These are phyloP conservation scores for Salix suchowensis DNA, from an alignment of 345 rosid species.

Conservation along the genomic window DNA sequence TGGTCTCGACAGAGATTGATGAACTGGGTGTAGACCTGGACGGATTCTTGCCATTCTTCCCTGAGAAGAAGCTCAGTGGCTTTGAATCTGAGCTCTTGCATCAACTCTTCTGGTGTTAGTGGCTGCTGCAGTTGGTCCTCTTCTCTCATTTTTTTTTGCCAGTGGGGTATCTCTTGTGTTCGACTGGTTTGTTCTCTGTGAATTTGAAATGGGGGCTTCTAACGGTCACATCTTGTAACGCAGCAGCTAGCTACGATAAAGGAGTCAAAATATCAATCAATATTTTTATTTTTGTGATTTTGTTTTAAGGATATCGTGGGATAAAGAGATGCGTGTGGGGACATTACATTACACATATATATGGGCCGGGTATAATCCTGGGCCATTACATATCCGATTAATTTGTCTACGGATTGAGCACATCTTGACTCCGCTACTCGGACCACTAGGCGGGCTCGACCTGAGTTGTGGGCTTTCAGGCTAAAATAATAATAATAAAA, in stretches of 20 bases:
- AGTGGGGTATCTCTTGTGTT: neutral
- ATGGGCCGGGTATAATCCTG: no score
- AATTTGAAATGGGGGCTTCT: slow-evolving; percentile 23
- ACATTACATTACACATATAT: no score
- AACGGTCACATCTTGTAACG: slow-evolving; percentile 64
- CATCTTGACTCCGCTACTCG: no score
- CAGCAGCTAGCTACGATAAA: slow-evolving; percentile 21
- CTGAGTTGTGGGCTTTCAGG: no score
- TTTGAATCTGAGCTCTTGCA: slow-evolving; percentile 66
- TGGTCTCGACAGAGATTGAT: slow-evolving; percentile 51
- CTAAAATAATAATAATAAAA: no score
- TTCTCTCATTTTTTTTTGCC: slow-evolving; percentile 30
- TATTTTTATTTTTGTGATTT: no score
- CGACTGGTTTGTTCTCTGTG: neutral
- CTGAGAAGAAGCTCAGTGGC: slow-evolving; percentile 73
- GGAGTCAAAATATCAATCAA: no score
- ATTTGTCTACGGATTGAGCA: no score
- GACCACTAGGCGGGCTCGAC: no score
- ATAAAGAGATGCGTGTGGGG: no score
- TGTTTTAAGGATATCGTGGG: no score
- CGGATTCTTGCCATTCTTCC: slow-evolving; percentile 75
- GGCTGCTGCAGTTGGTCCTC: slow-evolving; percentile 18
- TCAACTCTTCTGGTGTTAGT: slow-evolving; percentile 27
- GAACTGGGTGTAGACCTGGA: slow-evolving; percentile 52
- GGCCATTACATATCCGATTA: no score